phyloP scores from a whole-genome alignment of 2,329 filamentous ascomycete species.

The Lomentospora prolificans region DNA sequence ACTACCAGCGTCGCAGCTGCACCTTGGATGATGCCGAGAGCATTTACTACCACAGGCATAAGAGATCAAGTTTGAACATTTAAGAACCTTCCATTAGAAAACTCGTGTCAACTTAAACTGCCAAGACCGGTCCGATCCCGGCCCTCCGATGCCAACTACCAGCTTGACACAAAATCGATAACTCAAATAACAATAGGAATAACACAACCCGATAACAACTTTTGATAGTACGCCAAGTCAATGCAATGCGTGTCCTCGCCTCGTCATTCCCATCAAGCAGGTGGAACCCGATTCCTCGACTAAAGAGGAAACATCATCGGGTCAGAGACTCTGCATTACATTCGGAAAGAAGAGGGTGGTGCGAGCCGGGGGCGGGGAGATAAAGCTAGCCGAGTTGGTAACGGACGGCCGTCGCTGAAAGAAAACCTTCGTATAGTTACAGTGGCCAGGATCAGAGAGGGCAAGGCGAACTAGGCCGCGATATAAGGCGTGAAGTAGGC shows the following conservation, averaged over 20 bases:
- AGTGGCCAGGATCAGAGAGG: no score
- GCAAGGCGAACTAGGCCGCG: no score
- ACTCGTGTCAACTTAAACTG: background rate
- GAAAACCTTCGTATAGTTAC: no score
- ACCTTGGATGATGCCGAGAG: no score
- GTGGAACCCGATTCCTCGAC: background rate
- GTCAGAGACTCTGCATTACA: conserved; percentile 36
- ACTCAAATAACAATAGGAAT: background rate
- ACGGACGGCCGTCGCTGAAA: background rate
- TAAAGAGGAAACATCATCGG: conserved; percentile 21
- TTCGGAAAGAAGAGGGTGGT: conserved; percentile 6
- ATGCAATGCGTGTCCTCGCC: conserved; percentile 25
- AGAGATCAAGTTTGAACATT: no score
- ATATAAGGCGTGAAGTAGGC: no score
- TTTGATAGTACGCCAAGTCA: conserved; percentile 10
- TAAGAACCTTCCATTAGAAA: no score
- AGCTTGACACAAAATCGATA: background rate
- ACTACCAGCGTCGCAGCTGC: no score
- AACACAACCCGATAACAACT: background rate
- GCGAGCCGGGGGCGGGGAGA: background rate
- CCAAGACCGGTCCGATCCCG: background rate
- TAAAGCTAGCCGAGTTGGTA: background rate
- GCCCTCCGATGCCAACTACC: background rate
- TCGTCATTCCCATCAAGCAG: conserved; percentile 34
- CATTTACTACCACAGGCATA: no score